Evolutionary conservation across 2,329 filamentous ascomycete species (phyloP), one percentile per base, ranked within the genome.

Genomic region (Pseudocercospora musae): DNA sequence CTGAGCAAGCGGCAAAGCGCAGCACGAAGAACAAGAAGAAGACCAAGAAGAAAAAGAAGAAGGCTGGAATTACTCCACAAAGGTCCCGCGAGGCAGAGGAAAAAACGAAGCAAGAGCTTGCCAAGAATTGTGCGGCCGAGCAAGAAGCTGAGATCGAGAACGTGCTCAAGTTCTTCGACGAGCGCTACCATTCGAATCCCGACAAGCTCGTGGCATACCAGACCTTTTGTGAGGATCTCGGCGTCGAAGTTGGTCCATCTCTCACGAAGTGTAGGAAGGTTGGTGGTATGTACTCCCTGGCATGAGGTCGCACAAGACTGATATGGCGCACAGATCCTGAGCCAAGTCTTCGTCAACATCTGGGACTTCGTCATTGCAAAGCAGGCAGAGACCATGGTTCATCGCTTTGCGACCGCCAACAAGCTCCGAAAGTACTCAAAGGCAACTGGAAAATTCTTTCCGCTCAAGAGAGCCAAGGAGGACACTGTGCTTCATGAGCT

Each of bases 181-280:
- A 50, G 8, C 15, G 48, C 7, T 67, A 65, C 25, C 60, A 46
- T 18, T 33, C 48, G 11, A 40, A n/a, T 2, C 9, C 49, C n/a
- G 27, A 27, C 46, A 40, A 7, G 3, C 60, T 65, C 20, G 53
- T 18, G 4, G 33, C 48, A 31, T 67, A 66, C 64, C 68, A 69
- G 46, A 42, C 57, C 8, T 64, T 69, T 15, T 68, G 68, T 53
- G 20, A 44, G 8, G 67, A 68, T 55, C 56, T 69, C 11, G 67
- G 63, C 6, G 57, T 63, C 6, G 2, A 56, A 33, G 55, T 31
- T 6, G 62, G 64, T 10, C 20, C 21, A 13, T 67, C 62, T 2
- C 65, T 69, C 62, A 62, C 42, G 13, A 56, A 69, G 48, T 69
- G 68, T 66, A 68, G 64, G 50, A 65, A 68, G 66, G 67, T 63